Evolutionary conservation across 768 basidiomycete genomes (phyloP).

Genomic region (Suillus subluteus): DNA sequence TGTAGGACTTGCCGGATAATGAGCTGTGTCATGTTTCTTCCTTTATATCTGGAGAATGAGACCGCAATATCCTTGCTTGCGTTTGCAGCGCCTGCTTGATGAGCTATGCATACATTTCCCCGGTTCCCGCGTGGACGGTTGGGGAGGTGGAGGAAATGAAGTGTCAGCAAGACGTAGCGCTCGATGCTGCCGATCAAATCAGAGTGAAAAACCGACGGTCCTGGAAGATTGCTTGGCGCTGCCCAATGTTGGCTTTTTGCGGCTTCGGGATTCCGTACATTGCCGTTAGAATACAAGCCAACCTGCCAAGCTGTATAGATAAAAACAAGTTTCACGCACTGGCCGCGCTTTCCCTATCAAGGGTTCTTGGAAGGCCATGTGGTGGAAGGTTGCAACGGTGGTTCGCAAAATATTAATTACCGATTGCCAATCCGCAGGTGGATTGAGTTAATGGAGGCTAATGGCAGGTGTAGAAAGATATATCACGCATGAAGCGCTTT

Average conservation of each 20-base stretch:
- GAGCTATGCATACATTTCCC: not conserved
- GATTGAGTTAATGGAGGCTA: not conserved
- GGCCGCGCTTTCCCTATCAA: not conserved
- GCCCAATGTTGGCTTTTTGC: not conserved
- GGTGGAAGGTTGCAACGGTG: not conserved
- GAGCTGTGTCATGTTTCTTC: not conserved
- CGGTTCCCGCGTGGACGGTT: not conserved
- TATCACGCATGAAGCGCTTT: not conserved
- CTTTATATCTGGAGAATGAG: not conserved
- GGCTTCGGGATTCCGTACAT: not conserved
- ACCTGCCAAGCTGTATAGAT: slow-evolving; percentile 6
- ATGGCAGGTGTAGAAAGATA: not conserved
- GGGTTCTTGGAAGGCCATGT: not conserved
- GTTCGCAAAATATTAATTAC: not conserved
- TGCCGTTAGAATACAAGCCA: not conserved
- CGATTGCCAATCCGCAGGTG: not conserved
- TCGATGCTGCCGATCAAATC: not conserved
- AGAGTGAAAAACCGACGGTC: not conserved
- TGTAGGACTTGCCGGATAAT: no score
- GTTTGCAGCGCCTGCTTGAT: not conserved
- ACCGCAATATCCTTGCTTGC: not conserved
- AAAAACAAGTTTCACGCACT: not conserved
- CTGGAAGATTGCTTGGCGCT: not conserved
- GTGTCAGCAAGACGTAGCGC: not conserved
- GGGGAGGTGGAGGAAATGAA: not conserved